Percentiles rank a stretch among this genome's conserved stretches.
Evolutionary conservation across 23 red algal genomes (phyloP).

Genomic region (Agarophyton chilense): DNA sequence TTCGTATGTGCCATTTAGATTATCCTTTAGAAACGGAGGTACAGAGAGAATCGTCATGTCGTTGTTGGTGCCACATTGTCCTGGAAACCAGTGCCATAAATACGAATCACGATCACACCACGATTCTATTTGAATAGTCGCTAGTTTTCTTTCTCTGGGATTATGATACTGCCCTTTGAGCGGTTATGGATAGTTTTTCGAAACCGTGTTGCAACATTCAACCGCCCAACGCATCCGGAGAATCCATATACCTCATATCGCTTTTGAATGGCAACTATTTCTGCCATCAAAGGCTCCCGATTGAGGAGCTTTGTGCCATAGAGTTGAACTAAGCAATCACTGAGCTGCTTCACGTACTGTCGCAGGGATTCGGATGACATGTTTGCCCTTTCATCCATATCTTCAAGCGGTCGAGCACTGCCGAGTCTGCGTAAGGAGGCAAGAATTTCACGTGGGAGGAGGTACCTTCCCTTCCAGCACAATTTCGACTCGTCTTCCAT

Average conservation of each 20-base stretch:
- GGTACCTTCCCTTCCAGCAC: neutral
- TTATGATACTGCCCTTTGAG: slow-evolving; percentile 31
- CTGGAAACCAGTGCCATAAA: slow-evolving; percentile 41
- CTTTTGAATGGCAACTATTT: neutral
- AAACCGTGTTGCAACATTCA: slow-evolving; percentile 17
- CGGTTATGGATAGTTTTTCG: slow-evolving; percentile 33
- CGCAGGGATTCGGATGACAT: neutral
- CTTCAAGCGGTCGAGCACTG: slow-evolving; percentile 1
- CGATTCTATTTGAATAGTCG: slow-evolving; percentile 19
- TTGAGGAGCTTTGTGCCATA: slow-evolving; percentile 34
- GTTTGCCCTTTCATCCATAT: slow-evolving; percentile 18
- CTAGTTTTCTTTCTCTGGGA: slow-evolving; percentile 28
- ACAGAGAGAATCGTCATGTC: slow-evolving; percentile 27
- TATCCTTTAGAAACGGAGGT: slow-evolving; percentile 28
- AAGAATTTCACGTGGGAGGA: slow-evolving; percentile 1
- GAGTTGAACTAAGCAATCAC: neutral
- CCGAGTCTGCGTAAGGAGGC: neutral
- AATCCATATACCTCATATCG: neutral
- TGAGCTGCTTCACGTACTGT: slow-evolving; percentile 8
- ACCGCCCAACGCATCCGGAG: slow-evolving; percentile 29
- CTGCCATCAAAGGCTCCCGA: neutral
- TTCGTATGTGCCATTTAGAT: slow-evolving; percentile 42
- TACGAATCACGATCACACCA: slow-evolving; percentile 51
- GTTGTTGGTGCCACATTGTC: slow-evolving; percentile 35
- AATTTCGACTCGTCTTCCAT: slow-evolving; percentile 7